Conservation (phyloP, 1,284 basidiomycete species). For the Chalciporus sp. region DNA sequence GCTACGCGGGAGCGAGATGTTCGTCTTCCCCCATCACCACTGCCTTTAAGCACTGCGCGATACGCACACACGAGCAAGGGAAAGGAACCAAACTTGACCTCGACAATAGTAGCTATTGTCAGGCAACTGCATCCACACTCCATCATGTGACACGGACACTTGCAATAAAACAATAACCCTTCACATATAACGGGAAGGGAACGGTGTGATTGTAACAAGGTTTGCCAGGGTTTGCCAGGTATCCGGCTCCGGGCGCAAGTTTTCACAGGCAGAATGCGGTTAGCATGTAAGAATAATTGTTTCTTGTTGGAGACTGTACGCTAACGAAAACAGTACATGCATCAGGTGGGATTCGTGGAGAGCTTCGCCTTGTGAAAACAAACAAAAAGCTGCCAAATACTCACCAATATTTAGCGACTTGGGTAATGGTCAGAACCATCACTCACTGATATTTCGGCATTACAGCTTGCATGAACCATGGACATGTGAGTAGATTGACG, state of each 20-base stretch:
- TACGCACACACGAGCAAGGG: slow-evolving; percentile 5
- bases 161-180: slow-evolving; percentile 27
- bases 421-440: not conserved
- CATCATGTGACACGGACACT: slow-evolving; percentile 24
- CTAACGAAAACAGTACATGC: not conserved
- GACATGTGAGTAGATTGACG: not conserved
- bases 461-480: not conserved
- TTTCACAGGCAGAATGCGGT: slow-evolving; percentile 9
- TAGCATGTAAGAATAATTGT: slow-evolving; percentile 18
- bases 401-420: not conserved
- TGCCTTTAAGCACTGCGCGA: slow-evolving; percentile 21
- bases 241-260: not conserved
- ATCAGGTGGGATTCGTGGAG: not conserved
- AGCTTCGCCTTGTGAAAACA: not conserved
- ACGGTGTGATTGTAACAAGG: slow-evolving; percentile 17
- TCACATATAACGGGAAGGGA: slow-evolving; percentile 3
- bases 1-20: slow-evolving; percentile 23
- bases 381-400: not conserved
- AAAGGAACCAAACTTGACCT: slow-evolving; percentile 10
- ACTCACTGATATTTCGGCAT: slow-evolving; percentile 8
- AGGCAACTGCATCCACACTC: not conserved
- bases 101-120: slow-evolving; percentile 35
- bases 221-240: no score
- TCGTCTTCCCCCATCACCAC: not conserved
- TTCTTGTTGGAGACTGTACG: not conserved